Percentiles rank a stretch among this genome's conserved stretches.
Evolutionary conservation across 805 yeast genomes (phyloP).

Genomic region (Wickerhamiella alocasiicola): DNA sequence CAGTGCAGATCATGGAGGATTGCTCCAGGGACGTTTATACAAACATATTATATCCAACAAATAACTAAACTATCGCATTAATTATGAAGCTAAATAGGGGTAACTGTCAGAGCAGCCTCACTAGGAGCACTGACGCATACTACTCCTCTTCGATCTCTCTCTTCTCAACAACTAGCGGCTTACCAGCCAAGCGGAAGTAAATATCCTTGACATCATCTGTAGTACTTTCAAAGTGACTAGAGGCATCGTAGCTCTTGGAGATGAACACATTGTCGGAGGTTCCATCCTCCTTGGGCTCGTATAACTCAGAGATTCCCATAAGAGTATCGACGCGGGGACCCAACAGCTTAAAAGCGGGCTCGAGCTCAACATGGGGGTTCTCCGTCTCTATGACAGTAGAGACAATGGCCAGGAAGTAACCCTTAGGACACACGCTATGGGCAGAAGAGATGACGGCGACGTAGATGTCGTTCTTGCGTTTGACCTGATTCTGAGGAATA

Average conservation of each 20-base stretch:
- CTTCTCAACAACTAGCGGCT: conserved; percentile 75
- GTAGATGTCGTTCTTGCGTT: conserved; percentile 86
- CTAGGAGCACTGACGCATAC: background rate
- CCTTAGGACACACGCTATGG: conserved; percentile 82
- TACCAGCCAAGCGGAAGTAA: conserved; percentile 82
- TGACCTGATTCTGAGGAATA: conserved; percentile 92
- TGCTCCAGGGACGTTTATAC: too few relatives aligned
- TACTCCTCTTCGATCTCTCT: conserved; percentile 59
- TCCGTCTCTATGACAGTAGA: conserved; percentile 92
- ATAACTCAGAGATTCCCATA: conserved; percentile 87
- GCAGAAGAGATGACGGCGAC: conserved; percentile 80
- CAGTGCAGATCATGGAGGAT: too few relatives aligned
- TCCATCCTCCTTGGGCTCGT: conserved; percentile 81
- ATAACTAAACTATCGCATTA: too few relatives aligned
- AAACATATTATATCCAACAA: too few relatives aligned
- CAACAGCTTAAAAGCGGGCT: conserved; percentile 83
- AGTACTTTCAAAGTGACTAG: conserved; percentile 90
- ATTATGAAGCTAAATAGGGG: too few relatives aligned
- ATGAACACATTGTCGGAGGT: conserved; percentile 62
- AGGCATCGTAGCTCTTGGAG: conserved; percentile 83
- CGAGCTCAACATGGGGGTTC: conserved; percentile 81
- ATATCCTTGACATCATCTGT: conserved; percentile 95
- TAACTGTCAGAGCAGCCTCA: too few relatives aligned
- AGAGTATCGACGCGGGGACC: conserved; percentile 70
- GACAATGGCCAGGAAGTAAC: conserved; percentile 82